Evolutionary conservation across 2,329 filamentous ascomycete species (phyloP).

Genomic region (Ophiostoma sp.): DNA sequence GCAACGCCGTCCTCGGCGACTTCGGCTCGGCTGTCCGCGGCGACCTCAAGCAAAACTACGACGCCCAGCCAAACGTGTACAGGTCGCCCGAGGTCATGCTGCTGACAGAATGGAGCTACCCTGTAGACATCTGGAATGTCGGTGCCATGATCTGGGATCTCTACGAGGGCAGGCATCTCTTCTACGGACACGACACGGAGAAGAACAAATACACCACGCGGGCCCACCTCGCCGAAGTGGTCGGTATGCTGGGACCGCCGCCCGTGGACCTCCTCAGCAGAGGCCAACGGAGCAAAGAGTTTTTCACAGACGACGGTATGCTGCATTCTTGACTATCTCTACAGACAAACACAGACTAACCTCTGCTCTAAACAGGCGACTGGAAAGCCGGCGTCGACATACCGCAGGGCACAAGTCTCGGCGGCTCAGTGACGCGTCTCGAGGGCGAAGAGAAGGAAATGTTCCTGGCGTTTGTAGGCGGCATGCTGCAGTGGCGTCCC

Average conservation of each 20-base stretch:
- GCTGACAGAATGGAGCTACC: background rate
- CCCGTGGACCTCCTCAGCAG: background rate
- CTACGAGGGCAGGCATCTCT: slow-evolving; percentile 3
- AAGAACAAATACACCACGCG: background rate
- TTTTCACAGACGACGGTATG: background rate
- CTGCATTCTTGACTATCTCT: background rate
- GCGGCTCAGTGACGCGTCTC: background rate
- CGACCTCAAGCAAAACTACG: background rate
- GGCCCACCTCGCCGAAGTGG: background rate
- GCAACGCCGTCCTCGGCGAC: background rate
- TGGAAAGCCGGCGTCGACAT: background rate
- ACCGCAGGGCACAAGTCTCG: background rate
- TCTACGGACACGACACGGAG: background rate
- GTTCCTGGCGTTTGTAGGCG: too few species aligned
- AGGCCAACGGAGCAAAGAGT: background rate
- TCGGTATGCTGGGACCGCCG: background rate
- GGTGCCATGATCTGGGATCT: slow-evolving; percentile 2
- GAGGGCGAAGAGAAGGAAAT: too few species aligned
- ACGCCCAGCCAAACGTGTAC: background rate
- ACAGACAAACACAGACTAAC: too few species aligned
- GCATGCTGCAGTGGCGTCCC: background rate
- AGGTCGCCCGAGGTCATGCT: slow-evolving; percentile 7
- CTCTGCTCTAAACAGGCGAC: background rate
- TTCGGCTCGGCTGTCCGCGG: background rate
- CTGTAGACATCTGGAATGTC: slow-evolving; percentile 5